These are phyloP conservation scores for Candida smagusa DNA, from an alignment of 1,139 yeast genomes.

Conservation along the genomic window DNA sequence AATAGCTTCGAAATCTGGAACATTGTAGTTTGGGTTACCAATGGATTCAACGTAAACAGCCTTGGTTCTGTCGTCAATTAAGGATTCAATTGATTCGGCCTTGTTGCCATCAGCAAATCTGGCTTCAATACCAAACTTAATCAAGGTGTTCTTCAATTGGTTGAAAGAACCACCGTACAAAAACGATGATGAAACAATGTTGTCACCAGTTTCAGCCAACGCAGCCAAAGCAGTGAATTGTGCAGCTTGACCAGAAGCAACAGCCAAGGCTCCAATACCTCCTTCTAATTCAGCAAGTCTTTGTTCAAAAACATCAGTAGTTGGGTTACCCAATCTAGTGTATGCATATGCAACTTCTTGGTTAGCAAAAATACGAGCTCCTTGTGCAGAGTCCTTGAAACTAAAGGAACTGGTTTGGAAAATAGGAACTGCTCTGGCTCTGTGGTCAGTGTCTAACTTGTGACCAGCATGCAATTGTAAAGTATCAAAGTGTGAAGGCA, in stretches of 20 bases:
- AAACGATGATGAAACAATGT: conserved; percentile 81
- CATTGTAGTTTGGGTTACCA: conserved; percentile 91
- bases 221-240: conserved; percentile 82
- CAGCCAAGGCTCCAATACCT: conserved; percentile 90
- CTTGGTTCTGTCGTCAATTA: conserved; percentile 81
- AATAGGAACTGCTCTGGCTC: conserved; percentile 88
- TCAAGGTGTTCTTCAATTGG: conserved; percentile 89
- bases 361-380: conserved; percentile 84
- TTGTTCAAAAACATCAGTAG: conserved; percentile 85
- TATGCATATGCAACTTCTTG: conserved; percentile 82
- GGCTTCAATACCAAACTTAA: conserved; percentile 80
- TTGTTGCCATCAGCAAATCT: conserved; percentile 79
- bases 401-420: conserved; percentile 85
- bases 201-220: conserved; percentile 85
- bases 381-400: conserved; percentile 84
- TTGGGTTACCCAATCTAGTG: conserved; percentile 90
- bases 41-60: conserved; percentile 88
- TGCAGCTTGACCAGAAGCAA: conserved; percentile 93
- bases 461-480: conserved; percentile 94
- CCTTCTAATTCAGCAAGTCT: conserved; percentile 91
- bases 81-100: conserved; percentile 64
- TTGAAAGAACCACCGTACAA: conserved; percentile 96
- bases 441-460: conserved; percentile 41
- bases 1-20: conserved; percentile 84
- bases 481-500: conserved; percentile 78